These are phyloP conservation scores for Bocquillonia castaneifolia DNA, from an alignment of 441 rosid genomes.

Conservation along the genomic window DNA sequence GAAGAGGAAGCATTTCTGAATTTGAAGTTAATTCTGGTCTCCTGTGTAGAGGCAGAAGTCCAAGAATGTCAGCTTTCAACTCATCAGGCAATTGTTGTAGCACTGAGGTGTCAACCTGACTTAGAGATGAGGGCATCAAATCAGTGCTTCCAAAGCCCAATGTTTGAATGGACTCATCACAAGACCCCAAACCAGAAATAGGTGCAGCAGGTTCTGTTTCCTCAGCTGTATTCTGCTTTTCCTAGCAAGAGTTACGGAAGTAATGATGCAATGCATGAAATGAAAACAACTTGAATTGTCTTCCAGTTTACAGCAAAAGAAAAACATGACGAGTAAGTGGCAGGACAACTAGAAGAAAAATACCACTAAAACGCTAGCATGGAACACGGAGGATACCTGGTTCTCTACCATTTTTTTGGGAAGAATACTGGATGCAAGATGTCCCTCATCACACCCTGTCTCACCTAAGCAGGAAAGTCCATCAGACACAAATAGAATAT, in stretches of 20 bases:
- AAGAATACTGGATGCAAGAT: conserved; percentile 25
- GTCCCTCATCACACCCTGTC: conserved; percentile 19
- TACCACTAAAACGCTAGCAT: neutral
- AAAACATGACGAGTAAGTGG: neutral
- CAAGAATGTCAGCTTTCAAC: conserved; percentile 59
- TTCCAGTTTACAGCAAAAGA: neutral
- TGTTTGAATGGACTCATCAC: conserved; percentile 24
- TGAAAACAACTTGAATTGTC: neutral
- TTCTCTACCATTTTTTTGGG: conserved; percentile 23
- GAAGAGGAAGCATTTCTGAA: conserved; percentile 28
- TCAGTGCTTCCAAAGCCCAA: conserved; percentile 33
- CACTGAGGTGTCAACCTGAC: conserved; percentile 75
- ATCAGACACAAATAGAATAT: conserved; percentile 20
- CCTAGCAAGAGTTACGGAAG: conserved; percentile 21
- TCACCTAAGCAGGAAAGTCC: conserved; percentile 24
- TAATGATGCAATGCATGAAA: conserved; percentile 10
- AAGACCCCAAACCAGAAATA: conserved; percentile 31
- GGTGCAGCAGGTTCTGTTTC: conserved; percentile 21
- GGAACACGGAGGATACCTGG: conserved; percentile 44
- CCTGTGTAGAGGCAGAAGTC: conserved; percentile 56
- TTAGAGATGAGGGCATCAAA: conserved; percentile 69
- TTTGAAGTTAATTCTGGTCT: conserved; percentile 34
- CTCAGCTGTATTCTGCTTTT: conserved; percentile 28
- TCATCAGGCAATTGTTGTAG: conserved; percentile 80
- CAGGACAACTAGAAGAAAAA: neutral